Evolutionary conservation across 148 eudicot genomes (phyloP).

Genomic region (Rhododendron mucronatum): DNA sequence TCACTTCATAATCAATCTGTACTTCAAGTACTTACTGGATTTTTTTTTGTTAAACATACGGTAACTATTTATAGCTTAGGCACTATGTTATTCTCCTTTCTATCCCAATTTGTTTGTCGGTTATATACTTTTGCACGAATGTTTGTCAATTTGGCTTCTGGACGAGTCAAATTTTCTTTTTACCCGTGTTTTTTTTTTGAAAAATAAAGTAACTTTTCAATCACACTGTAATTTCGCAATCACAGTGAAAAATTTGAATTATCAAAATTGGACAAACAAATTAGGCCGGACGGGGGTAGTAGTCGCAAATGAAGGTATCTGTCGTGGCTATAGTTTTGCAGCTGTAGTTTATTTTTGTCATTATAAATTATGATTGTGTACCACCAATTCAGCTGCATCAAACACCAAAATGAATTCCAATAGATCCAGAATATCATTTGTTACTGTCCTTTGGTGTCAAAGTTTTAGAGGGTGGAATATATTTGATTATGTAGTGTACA

Average conservation of each 20-base stretch:
- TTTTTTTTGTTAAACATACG: neutral
- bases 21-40: neutral
- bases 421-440: neutral
- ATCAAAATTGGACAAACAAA: neutral
- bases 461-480: neutral
- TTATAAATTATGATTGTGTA: neutral
- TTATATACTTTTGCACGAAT: neutral
- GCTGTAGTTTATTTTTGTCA: neutral
- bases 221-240: neutral
- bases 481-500: neutral
- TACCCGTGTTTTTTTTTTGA: too few relatives aligned
- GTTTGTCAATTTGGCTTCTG: neutral
- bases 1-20: neutral
- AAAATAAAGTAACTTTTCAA: too few relatives aligned
- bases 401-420: neutral
- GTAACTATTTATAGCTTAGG: neutral
- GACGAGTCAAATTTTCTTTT: neutral
- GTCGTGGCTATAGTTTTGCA: neutral
- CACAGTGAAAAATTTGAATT: neutral
- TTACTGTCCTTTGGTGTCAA: neutral
- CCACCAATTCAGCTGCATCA: neutral
- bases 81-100: neutral
- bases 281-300: neutral
- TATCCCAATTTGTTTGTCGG: neutral
- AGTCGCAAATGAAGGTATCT: neutral